These are phyloP conservation scores for Nymphaea colorata DNA, from an alignment of 164 flowering plant genomes.

Conservation along the genomic window DNA sequence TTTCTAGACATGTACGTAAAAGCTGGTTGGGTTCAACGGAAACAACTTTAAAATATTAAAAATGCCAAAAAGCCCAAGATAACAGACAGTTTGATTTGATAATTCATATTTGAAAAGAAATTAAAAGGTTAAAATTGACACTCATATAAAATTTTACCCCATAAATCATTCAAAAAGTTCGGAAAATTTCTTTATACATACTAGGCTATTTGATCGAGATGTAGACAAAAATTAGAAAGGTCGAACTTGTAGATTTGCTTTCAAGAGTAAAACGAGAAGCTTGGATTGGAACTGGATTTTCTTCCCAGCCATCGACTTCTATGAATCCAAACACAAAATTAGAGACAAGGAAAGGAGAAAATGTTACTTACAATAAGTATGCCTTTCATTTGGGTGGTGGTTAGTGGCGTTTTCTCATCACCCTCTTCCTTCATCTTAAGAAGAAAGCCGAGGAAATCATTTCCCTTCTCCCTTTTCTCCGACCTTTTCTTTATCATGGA, in stretches of 20 bases:
- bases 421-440: slow-evolving; percentile 26
- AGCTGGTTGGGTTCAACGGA: too few species aligned
- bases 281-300: too few species aligned
- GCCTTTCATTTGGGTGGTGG: slow-evolving; percentile 22
- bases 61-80: too few species aligned
- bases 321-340: too few species aligned
- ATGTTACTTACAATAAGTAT: slow-evolving; percentile 20
- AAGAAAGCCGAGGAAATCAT: slow-evolving; percentile 30
- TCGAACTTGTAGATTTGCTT: too few species aligned
- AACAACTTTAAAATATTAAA: too few species aligned
- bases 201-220: too few species aligned
- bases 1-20: too few species aligned
- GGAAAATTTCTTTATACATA: too few species aligned
- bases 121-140: neutral
- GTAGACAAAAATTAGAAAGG: too few species aligned
- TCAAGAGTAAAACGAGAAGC: too few species aligned
- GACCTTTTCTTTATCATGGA: slow-evolving; percentile 21
- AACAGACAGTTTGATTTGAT: neutral
- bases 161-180: neutral
- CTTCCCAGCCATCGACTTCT: too few species aligned
- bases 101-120: neutral
- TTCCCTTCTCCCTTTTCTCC: neutral
- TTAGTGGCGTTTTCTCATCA: slow-evolving; percentile 23
- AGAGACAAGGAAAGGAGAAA: neutral
- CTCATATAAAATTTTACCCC: neutral